These are phyloP conservation scores for Cystofilobasidium macerans DNA, from an alignment of 768 basidiomycete genomes.

Conservation along the genomic window DNA sequence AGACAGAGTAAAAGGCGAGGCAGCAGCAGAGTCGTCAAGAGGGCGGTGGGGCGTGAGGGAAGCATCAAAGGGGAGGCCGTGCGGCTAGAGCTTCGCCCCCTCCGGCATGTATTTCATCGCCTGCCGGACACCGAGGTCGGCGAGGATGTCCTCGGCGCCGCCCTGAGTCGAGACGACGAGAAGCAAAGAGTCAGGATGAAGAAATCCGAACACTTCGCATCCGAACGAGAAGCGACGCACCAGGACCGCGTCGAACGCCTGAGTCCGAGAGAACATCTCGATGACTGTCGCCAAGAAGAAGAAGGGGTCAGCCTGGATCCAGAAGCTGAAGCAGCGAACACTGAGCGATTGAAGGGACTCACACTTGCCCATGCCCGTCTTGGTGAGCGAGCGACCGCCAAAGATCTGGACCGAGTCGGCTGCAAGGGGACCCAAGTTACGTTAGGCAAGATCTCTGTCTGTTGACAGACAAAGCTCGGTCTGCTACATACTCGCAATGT, in stretches of 20 bases:
- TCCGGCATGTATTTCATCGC: slow-evolving; percentile 63
- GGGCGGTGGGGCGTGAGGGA: too few species aligned
- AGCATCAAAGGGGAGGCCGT: too few species aligned
- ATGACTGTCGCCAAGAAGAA: too few species aligned
- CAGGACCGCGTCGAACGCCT: slow-evolving; percentile 23
- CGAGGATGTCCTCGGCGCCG: slow-evolving; percentile 52
- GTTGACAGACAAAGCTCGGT: too few species aligned
- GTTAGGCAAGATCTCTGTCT: too few species aligned
- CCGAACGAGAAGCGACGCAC: not conserved
- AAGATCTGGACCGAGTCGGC: slow-evolving; percentile 55
- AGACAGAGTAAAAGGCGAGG: too few species aligned
- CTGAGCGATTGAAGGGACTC: too few species aligned
- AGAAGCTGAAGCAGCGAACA: not conserved
- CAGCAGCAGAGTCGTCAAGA: too few species aligned
- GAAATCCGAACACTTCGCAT: too few species aligned
- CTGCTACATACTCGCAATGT: too few species aligned
- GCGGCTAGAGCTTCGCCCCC: slow-evolving; percentile 43
- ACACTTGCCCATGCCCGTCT: slow-evolving; percentile 67
- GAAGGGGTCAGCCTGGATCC: slow-evolving; percentile 30
- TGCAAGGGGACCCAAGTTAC: too few species aligned
- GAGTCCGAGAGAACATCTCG: slow-evolving; percentile 32
- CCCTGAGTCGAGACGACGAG: slow-evolving; percentile 43
- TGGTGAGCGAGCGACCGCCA: slow-evolving; percentile 52
- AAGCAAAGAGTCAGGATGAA: too few species aligned
- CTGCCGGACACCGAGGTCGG: slow-evolving; percentile 70